Base-by-base conservation (phyloP, 352 stramenopile species). In the Phytophthora kernoviae region DNA sequence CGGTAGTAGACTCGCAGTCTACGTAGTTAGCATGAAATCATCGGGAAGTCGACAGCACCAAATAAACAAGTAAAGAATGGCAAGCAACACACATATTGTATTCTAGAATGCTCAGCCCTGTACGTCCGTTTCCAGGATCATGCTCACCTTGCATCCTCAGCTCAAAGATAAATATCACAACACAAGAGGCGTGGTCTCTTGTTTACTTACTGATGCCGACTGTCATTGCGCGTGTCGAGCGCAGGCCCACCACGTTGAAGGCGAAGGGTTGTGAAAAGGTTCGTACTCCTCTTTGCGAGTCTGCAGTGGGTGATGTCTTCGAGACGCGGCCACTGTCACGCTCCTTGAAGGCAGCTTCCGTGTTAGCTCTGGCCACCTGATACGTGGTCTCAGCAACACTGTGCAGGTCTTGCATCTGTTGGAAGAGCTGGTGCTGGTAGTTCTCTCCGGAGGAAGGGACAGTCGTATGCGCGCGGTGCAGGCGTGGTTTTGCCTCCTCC, bases 351-450 rank as follows among this genome's bases (percentile, higher is more conserved):
- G 79, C 57, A 15, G 75, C 62, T 45, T 87, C 73, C 2, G 71
- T 86, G 56, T 87, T 91, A 17, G 76, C 68, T 56, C 77, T 56
- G 1, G 78, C 66, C 30, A 86, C 75, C 55, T 88, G 75, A 65
- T 88, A 90, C 57, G 82, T 89, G 20, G 65, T 77, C 68, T 91
- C 82, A 2, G 67, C 79, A 18, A 77, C 71, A 57, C 72, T 71
- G 45, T 77, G 82, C 45, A 91, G 61, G 59, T 88, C 77, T 54
- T 87, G 79, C 82, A 91, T 90, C 58, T 88, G 82, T 62, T 81
- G 70, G 68, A 77, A 82, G 39, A 91, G 71, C 64, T 90, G 73
- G 62, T 80, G 76, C 65, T 91, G 77, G 48, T 88, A 86, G 49
- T 59, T 70, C 11, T 37, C 21, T 9, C 32, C 57, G 5, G 56